Conservation (phyloP, 2,329 filamentous ascomycete species). For the Atkinsonella texensis region DNA sequence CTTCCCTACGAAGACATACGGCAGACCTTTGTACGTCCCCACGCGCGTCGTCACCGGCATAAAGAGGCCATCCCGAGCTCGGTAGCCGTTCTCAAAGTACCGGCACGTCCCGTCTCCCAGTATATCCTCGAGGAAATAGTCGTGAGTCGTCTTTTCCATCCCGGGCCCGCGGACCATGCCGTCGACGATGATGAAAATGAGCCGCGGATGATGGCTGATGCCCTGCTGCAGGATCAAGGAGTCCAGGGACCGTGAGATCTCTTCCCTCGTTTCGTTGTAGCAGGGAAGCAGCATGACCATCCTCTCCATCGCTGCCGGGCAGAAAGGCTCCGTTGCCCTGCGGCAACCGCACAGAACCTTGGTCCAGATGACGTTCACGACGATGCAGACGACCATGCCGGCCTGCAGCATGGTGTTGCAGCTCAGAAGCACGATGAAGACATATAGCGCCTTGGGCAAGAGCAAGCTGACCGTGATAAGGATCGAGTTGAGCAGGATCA, state of each 20-base stretch:
- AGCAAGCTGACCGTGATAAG: conserved; percentile 25
- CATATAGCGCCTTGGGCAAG: conserved; percentile 29
- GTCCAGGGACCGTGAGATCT: conserved; percentile 31
- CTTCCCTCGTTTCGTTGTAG: conserved; percentile 35
- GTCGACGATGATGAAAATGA: conserved; percentile 36
- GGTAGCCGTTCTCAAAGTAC: conserved; percentile 30
- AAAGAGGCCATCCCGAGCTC: conserved; percentile 31
- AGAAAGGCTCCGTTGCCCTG: conserved; percentile 18
- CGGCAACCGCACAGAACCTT: conserved; percentile 18
- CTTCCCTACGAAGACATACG: conserved; percentile 36
- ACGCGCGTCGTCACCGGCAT: conserved; percentile 33
- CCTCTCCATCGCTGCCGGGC: conserved; percentile 25
- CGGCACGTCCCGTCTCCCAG: conserved; percentile 22
- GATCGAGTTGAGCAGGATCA: conserved; percentile 21
- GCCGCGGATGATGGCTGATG: conserved; percentile 27
- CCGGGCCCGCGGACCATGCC: conserved; percentile 33
- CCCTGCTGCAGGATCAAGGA: conserved; percentile 32
- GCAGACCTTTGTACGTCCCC: conserved; percentile 32
- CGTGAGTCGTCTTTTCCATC: conserved; percentile 35
- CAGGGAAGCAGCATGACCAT: conserved; percentile 35
- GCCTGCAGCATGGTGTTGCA: conserved; percentile 32
- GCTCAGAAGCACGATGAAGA: conserved; percentile 33
- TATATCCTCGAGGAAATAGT: conserved; percentile 35
- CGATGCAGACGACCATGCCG: conserved; percentile 28
- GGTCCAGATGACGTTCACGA: conserved; percentile 19